Evolutionary conservation across 2,329 filamentous ascomycete genomes (phyloP), one percentile per base, ranked within the genome.

Genomic region (Zasmidium citrigriseum): DNA sequence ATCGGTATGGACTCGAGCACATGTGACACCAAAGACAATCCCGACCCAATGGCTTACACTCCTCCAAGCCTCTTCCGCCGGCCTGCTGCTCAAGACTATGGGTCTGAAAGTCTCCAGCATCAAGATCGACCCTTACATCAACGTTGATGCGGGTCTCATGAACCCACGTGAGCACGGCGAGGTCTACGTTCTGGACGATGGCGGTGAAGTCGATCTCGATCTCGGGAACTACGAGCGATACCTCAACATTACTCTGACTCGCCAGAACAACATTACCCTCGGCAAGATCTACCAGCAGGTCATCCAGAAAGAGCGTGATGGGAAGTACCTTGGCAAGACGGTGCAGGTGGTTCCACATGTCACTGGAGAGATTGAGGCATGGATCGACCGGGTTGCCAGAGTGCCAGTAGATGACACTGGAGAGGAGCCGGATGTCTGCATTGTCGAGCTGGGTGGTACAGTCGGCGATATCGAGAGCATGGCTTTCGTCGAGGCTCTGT

Each of bases 181-280:
- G 78, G 89, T 89, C 66, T 96, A 93, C 72, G 93, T 97, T 50
- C 83, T 95, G 58, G 86, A 90, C 67, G 91, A 95, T 70, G 90
- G 90, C 63, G 89, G 89, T 66, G 89, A 91, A 75, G 84, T 87
- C 63, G 88, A 90, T 70, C 83, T 91, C 58, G 88, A 91, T 72
- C 80, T 91, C 29, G 88, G 88, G 64, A 90, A 90, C 75, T 90
- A 90, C 76, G 88, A 90, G 73, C 83, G 88, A 46, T 96, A 96
- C 73, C 86, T 96, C 55, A 88, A 88, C 70, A 88, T 93, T 64
- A 90, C 88, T 55, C 82, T 98, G 61, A 91, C 86, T 9, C 83
- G 88, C 61, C 92, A 96, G 68, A 91, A 93, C 80, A 98, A 98
- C 77, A 96, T 99, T 76, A 99, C 95, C 2, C 96, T 93, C 4